These are phyloP conservation scores for Phytophthora hybrid DNA, from an alignment of 352 stramenopile species.

Conservation along the genomic window DNA sequence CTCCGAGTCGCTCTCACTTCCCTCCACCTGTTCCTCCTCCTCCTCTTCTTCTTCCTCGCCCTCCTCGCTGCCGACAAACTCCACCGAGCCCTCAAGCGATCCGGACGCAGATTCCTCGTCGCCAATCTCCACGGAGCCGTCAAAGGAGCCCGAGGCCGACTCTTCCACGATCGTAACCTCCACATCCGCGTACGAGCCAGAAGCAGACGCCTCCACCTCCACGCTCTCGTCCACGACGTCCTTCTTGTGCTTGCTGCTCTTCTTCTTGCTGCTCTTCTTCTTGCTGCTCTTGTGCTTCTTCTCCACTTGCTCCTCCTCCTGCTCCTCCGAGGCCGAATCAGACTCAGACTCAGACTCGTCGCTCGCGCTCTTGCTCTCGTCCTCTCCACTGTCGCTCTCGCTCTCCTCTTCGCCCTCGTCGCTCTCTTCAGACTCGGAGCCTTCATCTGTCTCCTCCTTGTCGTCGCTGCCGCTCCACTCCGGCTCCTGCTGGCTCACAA, in stretches of 20 bases:
- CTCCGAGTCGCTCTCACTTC: slow-evolving; percentile 14
- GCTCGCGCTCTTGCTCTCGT: slow-evolving; percentile 18
- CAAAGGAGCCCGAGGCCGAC: slow-evolving; percentile 31
- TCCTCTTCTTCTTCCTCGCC: slow-evolving; percentile 19
- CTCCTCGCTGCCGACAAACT: slow-evolving; percentile 37
- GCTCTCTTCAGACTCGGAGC: slow-evolving; percentile 23
- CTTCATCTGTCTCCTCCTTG: slow-evolving; percentile 20
- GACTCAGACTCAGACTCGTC: slow-evolving; percentile 18
- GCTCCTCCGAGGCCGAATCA: slow-evolving; percentile 23
- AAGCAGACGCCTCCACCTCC: slow-evolving; percentile 7
- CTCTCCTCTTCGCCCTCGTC: slow-evolving; percentile 5
- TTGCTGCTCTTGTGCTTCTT: slow-evolving; percentile 31
- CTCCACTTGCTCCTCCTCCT: slow-evolving; percentile 16
- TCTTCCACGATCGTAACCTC: slow-evolving; percentile 31
- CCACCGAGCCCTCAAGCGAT: slow-evolving; percentile 31
- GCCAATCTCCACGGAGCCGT: slow-evolving; percentile 23
- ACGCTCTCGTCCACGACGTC: slow-evolving; percentile 10
- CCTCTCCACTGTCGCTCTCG: slow-evolving; percentile 22
- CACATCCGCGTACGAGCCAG: slow-evolving; percentile 27
- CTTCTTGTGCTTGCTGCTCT: slow-evolving; percentile 37
- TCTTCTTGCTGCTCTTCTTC: slow-evolving; percentile 28
- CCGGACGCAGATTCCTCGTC: slow-evolving; percentile 24
- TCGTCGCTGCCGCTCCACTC: slow-evolving; percentile 39
- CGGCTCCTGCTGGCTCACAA: slow-evolving; percentile 30
- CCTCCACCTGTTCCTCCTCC: slow-evolving; percentile 12